These are phyloP conservation scores for Madurella mycetomatis DNA, from an alignment of 2,329 filamentous ascomycete genomes.

Conservation along the genomic window DNA sequence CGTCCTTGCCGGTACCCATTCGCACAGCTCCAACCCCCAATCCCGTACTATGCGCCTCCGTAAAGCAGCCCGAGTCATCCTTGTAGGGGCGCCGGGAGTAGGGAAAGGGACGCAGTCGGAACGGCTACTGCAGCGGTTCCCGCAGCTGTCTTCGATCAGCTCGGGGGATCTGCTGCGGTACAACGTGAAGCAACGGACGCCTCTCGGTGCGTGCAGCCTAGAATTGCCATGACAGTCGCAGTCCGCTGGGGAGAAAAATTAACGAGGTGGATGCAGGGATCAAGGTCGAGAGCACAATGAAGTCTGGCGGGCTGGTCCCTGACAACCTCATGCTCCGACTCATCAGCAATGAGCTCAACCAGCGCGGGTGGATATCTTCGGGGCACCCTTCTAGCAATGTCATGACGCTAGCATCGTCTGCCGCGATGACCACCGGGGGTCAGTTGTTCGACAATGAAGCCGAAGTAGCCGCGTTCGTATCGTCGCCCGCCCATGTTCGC, in stretches of 20 bases:
- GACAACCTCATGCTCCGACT: slow-evolving; percentile 89
- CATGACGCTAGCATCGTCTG: slow-evolving; percentile 48
- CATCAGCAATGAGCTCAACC: slow-evolving; percentile 83
- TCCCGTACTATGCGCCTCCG: slow-evolving; percentile 57
- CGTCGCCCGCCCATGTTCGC: slow-evolving; percentile 37
- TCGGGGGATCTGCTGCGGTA: slow-evolving; percentile 88
- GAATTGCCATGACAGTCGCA: not conserved
- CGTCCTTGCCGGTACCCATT: not conserved
- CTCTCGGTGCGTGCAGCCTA: slow-evolving; percentile 60
- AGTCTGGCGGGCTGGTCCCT: slow-evolving; percentile 80
- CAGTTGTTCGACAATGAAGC: slow-evolving; percentile 30
- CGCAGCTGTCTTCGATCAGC: slow-evolving; percentile 85
- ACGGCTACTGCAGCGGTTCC: slow-evolving; percentile 78
- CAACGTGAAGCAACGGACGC: slow-evolving; percentile 85
- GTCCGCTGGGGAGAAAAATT: not conserved
- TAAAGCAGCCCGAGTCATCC: slow-evolving; percentile 84
- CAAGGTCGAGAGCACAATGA: slow-evolving; percentile 85
- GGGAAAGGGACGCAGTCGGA: slow-evolving; percentile 96
- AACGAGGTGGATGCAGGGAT: slow-evolving; percentile 56
- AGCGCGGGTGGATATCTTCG: slow-evolving; percentile 73
- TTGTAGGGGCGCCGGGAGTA: slow-evolving; percentile 92
- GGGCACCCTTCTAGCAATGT: slow-evolving; percentile 38
- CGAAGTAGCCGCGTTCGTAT: slow-evolving; percentile 40
- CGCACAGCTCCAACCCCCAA: not conserved
- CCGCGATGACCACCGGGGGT: slow-evolving; percentile 38